Evolutionary conservation across 2,329 filamentous ascomycete genomes (phyloP).

Genomic region (Cadophora malorum): DNA sequence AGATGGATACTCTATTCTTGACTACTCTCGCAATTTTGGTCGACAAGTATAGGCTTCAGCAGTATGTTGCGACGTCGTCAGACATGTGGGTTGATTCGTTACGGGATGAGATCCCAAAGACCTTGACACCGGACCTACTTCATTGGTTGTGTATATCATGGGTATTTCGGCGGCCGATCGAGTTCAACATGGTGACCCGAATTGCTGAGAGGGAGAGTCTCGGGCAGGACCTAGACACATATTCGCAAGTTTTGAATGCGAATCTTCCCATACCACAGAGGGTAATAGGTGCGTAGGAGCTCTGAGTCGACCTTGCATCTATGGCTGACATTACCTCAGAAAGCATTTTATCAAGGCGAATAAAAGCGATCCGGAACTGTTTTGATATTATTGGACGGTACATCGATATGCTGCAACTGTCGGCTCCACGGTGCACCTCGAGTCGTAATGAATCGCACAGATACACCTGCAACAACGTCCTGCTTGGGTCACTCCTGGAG

Average conservation of each 20-base stretch:
- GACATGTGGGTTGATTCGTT: constrained; percentile 25
- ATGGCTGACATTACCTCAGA: constrained; percentile 14
- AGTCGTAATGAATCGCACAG: constrained; percentile 25
- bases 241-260: constrained; percentile 23
- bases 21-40: constrained; percentile 42
- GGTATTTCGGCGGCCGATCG: constrained; percentile 28
- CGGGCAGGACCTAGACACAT: constrained; percentile 19
- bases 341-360: constrained; percentile 19
- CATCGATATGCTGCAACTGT: constrained; percentile 36
- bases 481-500: constrained; percentile 27
- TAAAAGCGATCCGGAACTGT: constrained; percentile 39
- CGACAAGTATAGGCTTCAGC: constrained; percentile 41
- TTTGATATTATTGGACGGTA: constrained; percentile 44
- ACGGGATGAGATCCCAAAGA: constrained; percentile 17
- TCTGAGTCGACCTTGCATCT: too few relatives aligned
- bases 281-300: constrained; percentile 22
- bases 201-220: constrained; percentile 26
- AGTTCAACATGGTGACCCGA: constrained; percentile 26
- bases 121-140: constrained; percentile 20
- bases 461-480: constrained; percentile 27
- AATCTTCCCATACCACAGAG: constrained; percentile 29
- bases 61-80: constrained; percentile 13
- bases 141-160: constrained; percentile 33
- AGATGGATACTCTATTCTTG: constrained; percentile 40
- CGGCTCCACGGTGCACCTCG: constrained; percentile 23